Base-by-base conservation (phyloP, 78 protist species). In the Speleostelium caveatum region DNA sequence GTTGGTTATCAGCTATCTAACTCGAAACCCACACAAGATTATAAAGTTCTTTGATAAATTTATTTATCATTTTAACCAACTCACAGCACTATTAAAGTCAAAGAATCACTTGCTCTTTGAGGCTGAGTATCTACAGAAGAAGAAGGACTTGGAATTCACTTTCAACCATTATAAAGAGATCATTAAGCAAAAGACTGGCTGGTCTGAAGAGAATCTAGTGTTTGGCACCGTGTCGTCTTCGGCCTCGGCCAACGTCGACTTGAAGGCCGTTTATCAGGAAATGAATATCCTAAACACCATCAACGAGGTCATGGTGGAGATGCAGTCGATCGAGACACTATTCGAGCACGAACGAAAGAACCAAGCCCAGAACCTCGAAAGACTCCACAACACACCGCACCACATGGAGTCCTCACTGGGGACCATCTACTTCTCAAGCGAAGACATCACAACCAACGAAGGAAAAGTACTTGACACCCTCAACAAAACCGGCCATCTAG, bases 1-100 rank as follows among this genome's bases (percentile, higher is more conserved):
- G 28, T 38, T 66, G 1, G 83, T 79, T 38, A 0, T 94, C 35
- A 36, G 78, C 19, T 87, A 73, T 53, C 41, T 94, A 12, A 94
- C 96, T 28, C 6, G 22, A 33, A 74, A 78, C 38, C 87, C 88
- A 7, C 56, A 68, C 67, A 87, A 87, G 28, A 61, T 94, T 55
- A 74, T 94, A 39, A 59, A 38, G 28, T 55, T 35, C 24, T 94
- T 94, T 30, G 94, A 78, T 6, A 78, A 78, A 5, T 58, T 93
- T 39, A 7, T 60, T 24, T 4, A 5, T 30, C 49, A 58, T 32
- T 93, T 93, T 33, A 35, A 66, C 12, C 60, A 69, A 53, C 16
- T 83, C 22, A 69, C 73, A 2, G 41, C 65, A 17, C 8, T 83
- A 6, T 45, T 83, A 36, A 83, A 83, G 45, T 16, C 28, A 60